Conservation (phyloP, 176 grass and related monocot genomes). For the Juncus inflexus region DNA sequence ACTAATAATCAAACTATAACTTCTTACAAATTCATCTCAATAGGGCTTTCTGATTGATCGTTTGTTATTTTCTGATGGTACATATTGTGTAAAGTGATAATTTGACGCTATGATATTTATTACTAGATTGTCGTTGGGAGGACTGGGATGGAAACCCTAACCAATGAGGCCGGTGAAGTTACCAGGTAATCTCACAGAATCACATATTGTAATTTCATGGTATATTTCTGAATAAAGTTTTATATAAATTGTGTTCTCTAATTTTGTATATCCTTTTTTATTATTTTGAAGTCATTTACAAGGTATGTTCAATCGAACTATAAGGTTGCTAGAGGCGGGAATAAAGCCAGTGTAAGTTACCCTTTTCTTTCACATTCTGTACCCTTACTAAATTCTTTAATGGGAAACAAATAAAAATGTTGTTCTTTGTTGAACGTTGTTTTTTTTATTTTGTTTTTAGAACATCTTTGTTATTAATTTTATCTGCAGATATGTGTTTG, state of each 20-base stretch:
- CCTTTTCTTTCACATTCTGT: background rate
- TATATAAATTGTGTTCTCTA: background rate
- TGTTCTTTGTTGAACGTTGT: conserved; percentile 17
- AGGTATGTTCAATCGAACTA: conserved; percentile 96
- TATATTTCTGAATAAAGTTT: no score
- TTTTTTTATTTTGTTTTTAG: conserved; percentile 4
- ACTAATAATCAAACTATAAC: no score
- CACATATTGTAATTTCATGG: background rate
- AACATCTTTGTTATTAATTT: conserved; percentile 2
- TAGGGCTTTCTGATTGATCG: background rate
- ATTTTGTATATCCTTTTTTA: background rate
- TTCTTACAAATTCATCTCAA: no score
- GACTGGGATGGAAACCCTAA: conserved; percentile 85
- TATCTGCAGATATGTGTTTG: conserved; percentile 83
- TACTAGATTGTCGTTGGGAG: conserved; percentile 94
- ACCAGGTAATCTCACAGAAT: conserved; percentile 52
- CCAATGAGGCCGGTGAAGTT: conserved; percentile 89
- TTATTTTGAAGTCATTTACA: conserved; percentile 63
- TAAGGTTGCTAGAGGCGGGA: conserved; percentile 85
- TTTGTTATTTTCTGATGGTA: background rate
- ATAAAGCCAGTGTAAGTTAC: conserved; percentile 85
- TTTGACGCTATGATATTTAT: conserved; percentile 22
- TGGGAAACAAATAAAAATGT: background rate
- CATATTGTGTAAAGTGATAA: background rate
- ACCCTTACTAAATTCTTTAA: background rate